Evolutionary conservation across 768 basidiomycete genomes (phyloP), one percentile per base, ranked within the genome.

Genomic region (Neoboletus subvelutipes): DNA sequence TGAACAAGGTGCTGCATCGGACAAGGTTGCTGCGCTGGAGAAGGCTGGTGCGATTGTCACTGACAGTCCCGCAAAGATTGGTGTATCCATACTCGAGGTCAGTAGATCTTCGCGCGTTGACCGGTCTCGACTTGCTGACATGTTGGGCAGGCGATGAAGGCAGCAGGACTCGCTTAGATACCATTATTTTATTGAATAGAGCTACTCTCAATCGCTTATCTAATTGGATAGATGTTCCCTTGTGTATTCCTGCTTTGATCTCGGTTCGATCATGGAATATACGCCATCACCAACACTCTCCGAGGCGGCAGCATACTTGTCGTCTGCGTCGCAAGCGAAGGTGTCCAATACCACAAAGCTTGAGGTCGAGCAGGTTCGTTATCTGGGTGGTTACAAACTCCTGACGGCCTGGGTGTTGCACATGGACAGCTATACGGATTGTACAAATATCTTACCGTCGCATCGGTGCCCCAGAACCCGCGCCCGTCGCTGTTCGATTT

Each of bases 31-130:
- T 52, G 92, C 93, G 34, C 81, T 99, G 24, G 87, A 95, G 71
- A 86, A 79, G 69, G 97, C 97, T 39, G 97, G 97, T 57, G 97
- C 83, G 29, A 81, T 95, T 64, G 95, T 99, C 60, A 94, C 93
- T 9, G 85, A 94, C 73, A 94, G 92, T 72, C 97, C 97, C 12
- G 95, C 97, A 1, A 88, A 95, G 77, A 95, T 99, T 72, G 97
- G 97, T 50, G 64, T 73, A 37, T 83, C 91, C 67, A 93, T 99
- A 84, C 80, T 94, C 61, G 87, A 94, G 83, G 95, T 90, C 56
- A 56, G 80, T 49, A n/a, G n/a, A n/a, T n/a, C n/a, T 63, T n/a
- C 22, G 13, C 1, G 11, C 22, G 41, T 52, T 10, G 50, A 7
- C 42, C 34, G 31, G 18, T 18, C 15, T 43, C 13, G 36, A 51